phyloP scores from a whole-genome alignment of 352 stramenopile genomes.

The Globisporangium nunn region DNA sequence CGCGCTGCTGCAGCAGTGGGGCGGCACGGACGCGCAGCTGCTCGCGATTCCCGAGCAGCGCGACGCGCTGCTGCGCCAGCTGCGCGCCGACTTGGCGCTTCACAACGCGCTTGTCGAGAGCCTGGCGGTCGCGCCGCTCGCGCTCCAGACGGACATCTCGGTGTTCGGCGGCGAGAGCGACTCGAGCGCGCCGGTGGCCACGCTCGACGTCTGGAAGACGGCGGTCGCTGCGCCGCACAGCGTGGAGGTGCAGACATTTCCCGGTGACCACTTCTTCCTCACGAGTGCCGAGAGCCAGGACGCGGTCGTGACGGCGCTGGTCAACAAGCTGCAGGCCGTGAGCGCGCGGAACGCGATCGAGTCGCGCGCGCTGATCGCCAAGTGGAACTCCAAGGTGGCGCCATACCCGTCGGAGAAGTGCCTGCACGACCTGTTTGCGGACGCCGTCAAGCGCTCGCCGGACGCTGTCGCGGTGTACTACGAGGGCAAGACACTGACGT shows the following conservation, averaged over 20 bases:
- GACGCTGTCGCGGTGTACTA: slow-evolving; percentile 69
- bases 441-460: slow-evolving; percentile 53
- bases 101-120: slow-evolving; percentile 45
- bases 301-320: slow-evolving; percentile 26
- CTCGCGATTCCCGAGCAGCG: slow-evolving; percentile 38
- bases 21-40: slow-evolving; percentile 48
- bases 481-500: slow-evolving; percentile 58
- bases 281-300: slow-evolving; percentile 24
- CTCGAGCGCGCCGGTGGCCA: slow-evolving; percentile 21
- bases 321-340: slow-evolving; percentile 30
- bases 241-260: slow-evolving; percentile 39
- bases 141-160: slow-evolving; percentile 20
- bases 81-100: slow-evolving; percentile 41
- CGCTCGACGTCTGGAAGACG: slow-evolving; percentile 29
- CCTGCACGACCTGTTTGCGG: slow-evolving; percentile 77
- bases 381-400: slow-evolving; percentile 39
- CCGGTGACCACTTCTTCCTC: slow-evolving; percentile 60
- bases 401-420: slow-evolving; percentile 66
- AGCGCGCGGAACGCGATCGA: slow-evolving; percentile 30
- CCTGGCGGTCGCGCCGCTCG: slow-evolving; percentile 13
- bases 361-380: slow-evolving; percentile 34
- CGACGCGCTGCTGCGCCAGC: slow-evolving; percentile 20
- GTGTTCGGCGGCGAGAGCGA: slow-evolving; percentile 53
- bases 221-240: slow-evolving; percentile 13
- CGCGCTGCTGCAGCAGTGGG: slow-evolving; percentile 42